Percentiles rank a stretch among this genome's conserved stretches.
phyloP scores from a whole-genome alignment of 2,329 filamentous ascomycete genomes.

The Hypoxylon sp. region DNA sequence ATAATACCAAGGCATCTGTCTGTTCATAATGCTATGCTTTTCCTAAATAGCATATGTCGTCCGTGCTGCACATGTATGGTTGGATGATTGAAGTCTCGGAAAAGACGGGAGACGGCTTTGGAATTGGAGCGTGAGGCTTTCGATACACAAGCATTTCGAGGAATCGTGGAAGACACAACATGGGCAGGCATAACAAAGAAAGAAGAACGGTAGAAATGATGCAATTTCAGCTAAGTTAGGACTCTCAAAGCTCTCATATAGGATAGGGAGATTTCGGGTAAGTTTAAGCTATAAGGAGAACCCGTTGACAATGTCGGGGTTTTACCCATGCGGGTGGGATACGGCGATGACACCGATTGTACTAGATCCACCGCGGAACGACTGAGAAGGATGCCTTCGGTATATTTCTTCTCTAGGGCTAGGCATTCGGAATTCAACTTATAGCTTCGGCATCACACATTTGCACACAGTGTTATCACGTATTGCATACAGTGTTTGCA shows the following conservation, averaged over 20 bases:
- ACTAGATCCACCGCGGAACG: no score
- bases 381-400: background rate
- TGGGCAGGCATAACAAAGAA: background rate
- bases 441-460: background rate
- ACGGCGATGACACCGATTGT: background rate
- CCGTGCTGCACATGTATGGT: background rate
- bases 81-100: background rate
- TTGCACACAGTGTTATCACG: no score
- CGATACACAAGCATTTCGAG: background rate
- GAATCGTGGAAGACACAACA: background rate
- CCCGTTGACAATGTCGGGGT: background rate
- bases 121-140: background rate
- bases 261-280: background rate
- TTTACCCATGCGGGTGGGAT: background rate
- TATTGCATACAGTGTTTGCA: background rate
- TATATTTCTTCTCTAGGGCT: background rate
- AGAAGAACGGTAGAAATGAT: slow-evolving; percentile 1
- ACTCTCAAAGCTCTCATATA: background rate
- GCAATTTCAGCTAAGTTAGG: background rate
- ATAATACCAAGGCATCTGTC: slow-evolving; percentile 12
- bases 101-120: background rate
- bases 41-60: background rate
- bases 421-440: background rate
- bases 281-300: background rate
- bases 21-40: background rate